phyloP scores from a whole-genome alignment of 306 rosid species.

The Gastrolobium villosum region DNA sequence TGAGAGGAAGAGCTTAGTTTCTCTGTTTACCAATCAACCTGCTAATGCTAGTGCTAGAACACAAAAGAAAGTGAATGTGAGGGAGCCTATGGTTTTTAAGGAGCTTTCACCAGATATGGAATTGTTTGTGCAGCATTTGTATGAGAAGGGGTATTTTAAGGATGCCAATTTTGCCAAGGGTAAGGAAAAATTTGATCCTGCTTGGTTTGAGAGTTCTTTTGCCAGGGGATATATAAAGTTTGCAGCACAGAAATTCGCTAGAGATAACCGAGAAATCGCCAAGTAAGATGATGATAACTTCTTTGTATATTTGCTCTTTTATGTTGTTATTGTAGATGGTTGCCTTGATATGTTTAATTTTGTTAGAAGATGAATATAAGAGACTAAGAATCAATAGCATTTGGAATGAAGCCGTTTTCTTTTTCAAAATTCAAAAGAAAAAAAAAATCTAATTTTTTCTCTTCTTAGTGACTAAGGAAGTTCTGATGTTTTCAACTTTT shows the following conservation, averaged over 20 bases:
- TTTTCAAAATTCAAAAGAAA: too few relatives aligned
- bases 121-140: slow-evolving; percentile 59
- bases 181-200: slow-evolving; percentile 51
- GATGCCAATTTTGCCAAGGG: slow-evolving; percentile 62
- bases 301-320: background rate
- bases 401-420: background rate
- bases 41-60: background rate
- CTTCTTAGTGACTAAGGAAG: background rate
- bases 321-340: background rate
- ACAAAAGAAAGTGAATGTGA: slow-evolving; percentile 21
- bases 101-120: slow-evolving; percentile 69
- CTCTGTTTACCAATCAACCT: slow-evolving; percentile 47
- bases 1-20: slow-evolving; percentile 44
- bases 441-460: too few relatives aligned
- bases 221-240: slow-evolving; percentile 58
- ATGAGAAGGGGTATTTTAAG: slow-evolving; percentile 67
- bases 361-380: background rate
- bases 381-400: background rate
- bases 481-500: background rate
- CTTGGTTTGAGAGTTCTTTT: slow-evolving; percentile 56
- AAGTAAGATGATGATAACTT: slow-evolving; percentile 61
- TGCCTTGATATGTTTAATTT: slow-evolving; percentile 24
- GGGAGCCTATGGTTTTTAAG: slow-evolving; percentile 46
- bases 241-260: slow-evolving; percentile 61
- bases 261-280: slow-evolving; percentile 71